Percentiles rank a stretch among this genome's conserved stretches.
phyloP scores from a whole-genome alignment of 345 rosid genomes.

The Ceriops decandra region DNA sequence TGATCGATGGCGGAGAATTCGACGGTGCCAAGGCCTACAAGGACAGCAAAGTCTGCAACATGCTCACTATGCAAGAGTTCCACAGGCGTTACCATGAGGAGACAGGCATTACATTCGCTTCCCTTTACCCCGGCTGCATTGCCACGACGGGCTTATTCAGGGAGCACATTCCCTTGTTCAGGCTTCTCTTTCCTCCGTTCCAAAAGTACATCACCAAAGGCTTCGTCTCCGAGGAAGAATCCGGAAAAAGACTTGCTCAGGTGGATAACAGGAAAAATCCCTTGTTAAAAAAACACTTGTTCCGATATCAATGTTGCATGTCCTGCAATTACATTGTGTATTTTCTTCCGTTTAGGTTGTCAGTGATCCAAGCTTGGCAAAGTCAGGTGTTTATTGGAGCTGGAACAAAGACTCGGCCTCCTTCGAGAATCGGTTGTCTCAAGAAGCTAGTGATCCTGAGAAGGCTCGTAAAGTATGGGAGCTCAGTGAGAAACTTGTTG shows the following conservation, averaged over 20 bases:
- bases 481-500: constrained; percentile 91
- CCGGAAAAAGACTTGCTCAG: constrained; percentile 96
- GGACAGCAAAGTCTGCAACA: constrained; percentile 98
- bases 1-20: constrained; percentile 90
- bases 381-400: constrained; percentile 97
- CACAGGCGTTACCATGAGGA: constrained; percentile 91
- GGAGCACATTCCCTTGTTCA: constrained; percentile 89
- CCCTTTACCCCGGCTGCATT: constrained; percentile 96
- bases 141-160: constrained; percentile 97
- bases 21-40: constrained; percentile 98
- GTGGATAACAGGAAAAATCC: constrained; percentile 25
- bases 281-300: background rate
- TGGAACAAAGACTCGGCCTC: constrained; percentile 96
- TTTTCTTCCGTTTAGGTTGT: constrained; percentile 53
- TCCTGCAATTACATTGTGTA: background rate
- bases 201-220: constrained; percentile 98
- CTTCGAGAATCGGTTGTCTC: constrained; percentile 86
- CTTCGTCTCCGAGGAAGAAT: constrained; percentile 81
- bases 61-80: constrained; percentile 95
- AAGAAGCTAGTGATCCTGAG: constrained; percentile 80
- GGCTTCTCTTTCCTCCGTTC: constrained; percentile 91
- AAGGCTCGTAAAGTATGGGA: constrained; percentile 98
- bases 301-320: background rate
- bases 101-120: constrained; percentile 77
- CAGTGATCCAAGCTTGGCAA: constrained; percentile 78